These are phyloP conservation scores for Symbiodinium pilosum DNA, from an alignment of 73 alveolate species.

Conservation along the genomic window DNA sequence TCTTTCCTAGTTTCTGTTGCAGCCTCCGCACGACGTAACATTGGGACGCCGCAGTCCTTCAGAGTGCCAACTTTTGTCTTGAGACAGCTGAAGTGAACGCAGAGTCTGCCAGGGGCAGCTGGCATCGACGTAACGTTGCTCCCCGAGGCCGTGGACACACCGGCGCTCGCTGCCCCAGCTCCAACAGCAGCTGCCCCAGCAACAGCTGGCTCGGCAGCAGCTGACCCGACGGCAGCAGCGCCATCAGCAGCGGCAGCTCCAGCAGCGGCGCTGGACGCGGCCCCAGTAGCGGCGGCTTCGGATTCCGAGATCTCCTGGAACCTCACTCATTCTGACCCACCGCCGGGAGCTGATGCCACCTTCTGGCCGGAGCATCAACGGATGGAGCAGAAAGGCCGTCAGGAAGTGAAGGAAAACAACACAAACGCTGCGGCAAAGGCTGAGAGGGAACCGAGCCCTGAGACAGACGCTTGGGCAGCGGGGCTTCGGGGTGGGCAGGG, in stretches of 20 bases:
- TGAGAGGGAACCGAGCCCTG: background rate
- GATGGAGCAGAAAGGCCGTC: background rate
- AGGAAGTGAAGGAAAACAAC: background rate
- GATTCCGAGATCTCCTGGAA: constrained; percentile 45
- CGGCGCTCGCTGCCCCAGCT: background rate
- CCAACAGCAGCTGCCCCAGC: background rate
- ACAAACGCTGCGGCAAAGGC: background rate
- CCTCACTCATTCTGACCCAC: constrained; percentile 6
- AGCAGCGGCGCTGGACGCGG: background rate
- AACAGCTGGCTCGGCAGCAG: background rate
- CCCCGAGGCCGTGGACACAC: background rate
- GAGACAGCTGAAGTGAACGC: background rate
- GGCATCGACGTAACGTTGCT: constrained; percentile 51
- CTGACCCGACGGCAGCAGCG: background rate
- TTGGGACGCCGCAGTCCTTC: no score
- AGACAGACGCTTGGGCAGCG: constrained; percentile 83
- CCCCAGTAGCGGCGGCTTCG: background rate
- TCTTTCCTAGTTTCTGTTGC: no score
- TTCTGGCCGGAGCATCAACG: constrained; percentile 70
- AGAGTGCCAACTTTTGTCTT: no score
- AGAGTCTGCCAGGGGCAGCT: background rate
- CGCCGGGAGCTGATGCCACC: constrained; percentile 59
- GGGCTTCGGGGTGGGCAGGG: constrained; percentile 49
- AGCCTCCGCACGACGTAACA: no score
- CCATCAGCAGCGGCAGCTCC: background rate